These are phyloP conservation scores for Serendipita sp. DNA, from an alignment of 768 basidiomycete genomes.

Conservation along the genomic window DNA sequence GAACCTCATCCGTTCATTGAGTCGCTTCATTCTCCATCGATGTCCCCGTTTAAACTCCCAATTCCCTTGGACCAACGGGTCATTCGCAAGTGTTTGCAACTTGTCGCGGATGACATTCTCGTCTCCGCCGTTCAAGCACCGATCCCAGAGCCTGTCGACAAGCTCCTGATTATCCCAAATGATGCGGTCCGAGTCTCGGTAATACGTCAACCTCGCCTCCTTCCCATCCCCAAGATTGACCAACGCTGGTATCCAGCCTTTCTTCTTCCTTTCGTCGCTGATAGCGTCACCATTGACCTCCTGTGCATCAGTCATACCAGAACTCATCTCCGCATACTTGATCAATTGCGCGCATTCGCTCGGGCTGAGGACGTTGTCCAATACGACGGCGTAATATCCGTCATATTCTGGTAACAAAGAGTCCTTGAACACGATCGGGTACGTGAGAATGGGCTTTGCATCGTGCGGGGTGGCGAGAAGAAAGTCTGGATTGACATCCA, in stretches of 20 bases:
- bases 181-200: conserved; percentile 7
- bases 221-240: conserved; percentile 4
- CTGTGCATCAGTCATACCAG: background rate
- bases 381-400: conserved; percentile 4
- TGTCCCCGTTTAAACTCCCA: background rate
- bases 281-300: background rate
- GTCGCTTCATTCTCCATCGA: conserved; percentile 1
- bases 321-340: conserved; percentile 1
- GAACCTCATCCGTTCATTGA: conserved; percentile 11
- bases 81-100: background rate
- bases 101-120: background rate
- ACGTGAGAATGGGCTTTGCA: background rate
- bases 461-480: background rate
- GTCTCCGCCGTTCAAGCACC: background rate
- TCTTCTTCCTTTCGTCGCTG: background rate
- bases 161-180: conserved; percentile 9
- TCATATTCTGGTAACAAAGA: background rate
- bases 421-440: background rate
- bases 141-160: conserved; percentile 7
- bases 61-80: background rate
- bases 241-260: conserved; percentile 5
- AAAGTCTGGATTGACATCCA: background rate
- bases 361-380: conserved; percentile 9
- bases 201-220: background rate
- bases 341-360: conserved; percentile 7